Base-by-base conservation (phyloP, 495 filamentous ascomycete genomes). In the Daldinia vernicosa region DNA sequence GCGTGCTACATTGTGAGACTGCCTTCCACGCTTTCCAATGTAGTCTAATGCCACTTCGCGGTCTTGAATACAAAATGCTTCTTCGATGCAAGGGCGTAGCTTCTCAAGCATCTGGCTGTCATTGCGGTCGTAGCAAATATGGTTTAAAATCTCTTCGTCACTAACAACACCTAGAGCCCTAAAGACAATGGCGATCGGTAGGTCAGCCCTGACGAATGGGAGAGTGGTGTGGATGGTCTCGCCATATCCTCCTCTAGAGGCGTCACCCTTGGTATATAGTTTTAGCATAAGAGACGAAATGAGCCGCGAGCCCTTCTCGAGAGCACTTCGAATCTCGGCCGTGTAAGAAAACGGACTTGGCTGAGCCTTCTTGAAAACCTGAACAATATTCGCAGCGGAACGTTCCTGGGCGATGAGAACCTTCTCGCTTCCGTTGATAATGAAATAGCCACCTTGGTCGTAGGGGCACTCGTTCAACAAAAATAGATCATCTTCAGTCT, bases 391-490 rank as follows among this genome's bases (percentile, higher is more conserved):
- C 74, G 94, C 96, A 17, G 96, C 96, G 72, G 93, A 97, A 27
- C 95, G 90, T 79, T 99, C 95, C 79, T 99, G 95, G 1, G 96
- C 96, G 67, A 99, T 98, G 66, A 99, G 79, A 22, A 99, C 95
- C 86, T 99, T 99, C 78, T 99, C 95, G 77, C 92, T 95, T n/a
- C 95, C 95, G 81, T 98, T 99, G 82, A 99, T 98, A 67, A 99
- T 91, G 79, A 99, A 99, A 72, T 99, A 99, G 63, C 95, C 95
- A 54, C 95, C 95, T 70, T 95, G 95, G 75, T 99, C 95, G 78
- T 97, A 98, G 0, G 96, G 95, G 63, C 95, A 99, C 80, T 99
- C 95, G 75, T 95, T 95, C 80, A 92, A 89, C 11, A 89, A 83
- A 75, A 95, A 97, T 1, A 98, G 85, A 17, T 90, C 88, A 58